These are phyloP conservation scores for Cladophialophora immunda DNA, from an alignment of 2,329 filamentous ascomycete genomes.

Conservation along the genomic window DNA sequence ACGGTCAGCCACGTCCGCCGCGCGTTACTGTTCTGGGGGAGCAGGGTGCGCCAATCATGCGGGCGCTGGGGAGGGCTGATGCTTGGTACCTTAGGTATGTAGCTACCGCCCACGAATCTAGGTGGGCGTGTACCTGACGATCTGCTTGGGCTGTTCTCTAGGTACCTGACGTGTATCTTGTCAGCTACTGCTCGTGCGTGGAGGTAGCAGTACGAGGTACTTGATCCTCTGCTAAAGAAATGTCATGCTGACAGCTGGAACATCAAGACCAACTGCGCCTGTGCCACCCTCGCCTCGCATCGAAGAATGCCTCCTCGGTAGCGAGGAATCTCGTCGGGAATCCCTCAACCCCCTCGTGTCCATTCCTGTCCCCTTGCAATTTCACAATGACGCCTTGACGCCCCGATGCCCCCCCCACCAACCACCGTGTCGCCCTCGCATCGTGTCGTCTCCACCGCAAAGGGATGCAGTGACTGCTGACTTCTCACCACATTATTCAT, in stretches of 20 bases:
- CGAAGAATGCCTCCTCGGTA: neutral
- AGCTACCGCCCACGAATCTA: too few species aligned
- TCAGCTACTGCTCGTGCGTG: neutral
- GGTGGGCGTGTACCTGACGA: neutral
- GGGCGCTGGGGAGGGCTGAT: too few species aligned
- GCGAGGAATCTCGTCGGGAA: too few species aligned
- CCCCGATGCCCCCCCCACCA: neutral
- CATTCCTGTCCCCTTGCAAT: constrained; percentile 1
- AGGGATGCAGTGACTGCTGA: too few species aligned
- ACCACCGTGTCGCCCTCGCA: neutral
- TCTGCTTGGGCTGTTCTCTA: neutral
- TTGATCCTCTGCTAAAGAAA: neutral
- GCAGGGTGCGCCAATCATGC: too few species aligned
- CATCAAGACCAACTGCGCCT: neutral
- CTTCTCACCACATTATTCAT: neutral
- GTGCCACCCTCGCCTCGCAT: neutral
- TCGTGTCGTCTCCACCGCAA: neutral
- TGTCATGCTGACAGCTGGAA: neutral
- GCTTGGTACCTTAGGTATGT: too few species aligned
- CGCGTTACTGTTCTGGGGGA: too few species aligned
- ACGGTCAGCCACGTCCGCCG: too few species aligned
- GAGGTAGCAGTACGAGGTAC: neutral
- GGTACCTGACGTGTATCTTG: too few species aligned
- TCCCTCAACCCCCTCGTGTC: too few species aligned
- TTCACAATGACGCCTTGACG: constrained; percentile 4